A percentile compares a stretch with the other conserved stretches of the same genome.
phyloP scores from a whole-genome alignment of 2,329 filamentous ascomycete genomes.

The Penicillium crustosum region DNA sequence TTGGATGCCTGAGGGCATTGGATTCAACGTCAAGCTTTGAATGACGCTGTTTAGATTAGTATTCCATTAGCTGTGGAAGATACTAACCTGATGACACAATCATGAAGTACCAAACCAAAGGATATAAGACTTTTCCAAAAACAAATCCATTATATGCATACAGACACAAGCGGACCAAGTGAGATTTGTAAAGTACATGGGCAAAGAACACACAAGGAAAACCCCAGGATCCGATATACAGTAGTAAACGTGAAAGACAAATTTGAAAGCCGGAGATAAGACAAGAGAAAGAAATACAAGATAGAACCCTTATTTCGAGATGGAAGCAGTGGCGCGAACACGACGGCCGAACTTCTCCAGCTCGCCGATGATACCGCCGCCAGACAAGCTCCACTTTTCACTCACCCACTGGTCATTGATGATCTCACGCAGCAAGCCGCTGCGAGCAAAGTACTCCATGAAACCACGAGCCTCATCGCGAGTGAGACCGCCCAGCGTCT shows the following conservation, averaged over 20 bases:
- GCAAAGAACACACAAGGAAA: conserved; percentile 22
- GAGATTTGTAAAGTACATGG: conserved; percentile 36
- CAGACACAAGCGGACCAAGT: conserved; percentile 26
- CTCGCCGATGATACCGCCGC: conserved; percentile 80
- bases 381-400: conserved; percentile 81
- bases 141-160: conserved; percentile 38
- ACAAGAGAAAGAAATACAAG: conserved; percentile 14
- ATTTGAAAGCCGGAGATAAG: conserved; percentile 4
- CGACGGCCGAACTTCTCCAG: conserved; percentile 65
- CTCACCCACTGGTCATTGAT: conserved; percentile 70
- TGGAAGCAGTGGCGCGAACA: conserved; percentile 15
- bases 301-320: conserved; percentile 12
- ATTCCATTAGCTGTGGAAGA: not conserved
- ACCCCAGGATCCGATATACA: conserved; percentile 27
- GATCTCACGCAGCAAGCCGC: conserved; percentile 70
- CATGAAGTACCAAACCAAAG: not conserved
- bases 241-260: conserved; percentile 14
- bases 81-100: not conserved
- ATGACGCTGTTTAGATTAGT: not conserved
- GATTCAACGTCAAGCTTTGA: not conserved
- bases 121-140: conserved; percentile 1
- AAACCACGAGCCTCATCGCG: conserved; percentile 73
- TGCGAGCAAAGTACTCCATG: conserved; percentile 91
- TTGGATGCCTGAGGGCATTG: conserved; percentile 5
- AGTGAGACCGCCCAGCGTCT: conserved; percentile 65